These are phyloP conservation scores for Gigaspora rosea DNA, from an alignment of 192 early-diverging fungal genomes.

Conservation along the genomic window DNA sequence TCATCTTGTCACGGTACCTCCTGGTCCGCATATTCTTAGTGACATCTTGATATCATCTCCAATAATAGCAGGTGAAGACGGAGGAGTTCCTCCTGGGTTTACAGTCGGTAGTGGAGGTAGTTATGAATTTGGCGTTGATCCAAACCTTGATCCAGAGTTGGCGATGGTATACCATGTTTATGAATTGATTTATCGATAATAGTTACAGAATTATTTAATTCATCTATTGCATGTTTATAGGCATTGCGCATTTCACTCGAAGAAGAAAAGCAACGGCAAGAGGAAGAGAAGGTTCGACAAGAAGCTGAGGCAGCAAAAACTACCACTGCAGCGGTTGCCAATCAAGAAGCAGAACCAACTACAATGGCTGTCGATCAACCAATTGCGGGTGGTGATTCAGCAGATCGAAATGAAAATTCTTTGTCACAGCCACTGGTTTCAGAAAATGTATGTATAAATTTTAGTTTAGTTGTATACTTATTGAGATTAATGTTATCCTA, in stretches of 20 bases:
- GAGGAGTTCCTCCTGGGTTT: conserved; percentile 71
- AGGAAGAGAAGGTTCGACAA: conserved; percentile 94
- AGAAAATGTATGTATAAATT: conserved; percentile 8
- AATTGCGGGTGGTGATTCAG: conserved; percentile 20
- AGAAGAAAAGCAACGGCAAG: conserved; percentile 91
- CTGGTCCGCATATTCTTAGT: conserved; percentile 90
- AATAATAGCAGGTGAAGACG: conserved; percentile 85
- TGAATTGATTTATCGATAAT: not conserved
- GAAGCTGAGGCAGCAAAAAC: conserved; percentile 58
- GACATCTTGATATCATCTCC: conserved; percentile 86
- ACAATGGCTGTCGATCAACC: conserved; percentile 44
- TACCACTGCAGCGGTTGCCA: conserved; percentile 32
- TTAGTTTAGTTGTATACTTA: not conserved
- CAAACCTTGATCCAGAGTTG: conserved; percentile 91
- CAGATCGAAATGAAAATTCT: conserved; percentile 55
- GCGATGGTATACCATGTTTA: conserved; percentile 60
- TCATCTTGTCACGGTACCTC: conserved; percentile 89
- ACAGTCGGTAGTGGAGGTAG: conserved; percentile 60
- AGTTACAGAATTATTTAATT: not conserved
- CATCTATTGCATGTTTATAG: conserved; percentile 29
- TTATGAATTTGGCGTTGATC: conserved; percentile 95
- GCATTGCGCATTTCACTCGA: conserved; percentile 95
- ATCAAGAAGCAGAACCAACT: conserved; percentile 30
- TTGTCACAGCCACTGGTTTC: conserved; percentile 36
- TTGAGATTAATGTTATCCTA: not conserved